Conservation (phyloP, 176 grass and related monocot genomes). For the Chrysopogon serrulatus region DNA sequence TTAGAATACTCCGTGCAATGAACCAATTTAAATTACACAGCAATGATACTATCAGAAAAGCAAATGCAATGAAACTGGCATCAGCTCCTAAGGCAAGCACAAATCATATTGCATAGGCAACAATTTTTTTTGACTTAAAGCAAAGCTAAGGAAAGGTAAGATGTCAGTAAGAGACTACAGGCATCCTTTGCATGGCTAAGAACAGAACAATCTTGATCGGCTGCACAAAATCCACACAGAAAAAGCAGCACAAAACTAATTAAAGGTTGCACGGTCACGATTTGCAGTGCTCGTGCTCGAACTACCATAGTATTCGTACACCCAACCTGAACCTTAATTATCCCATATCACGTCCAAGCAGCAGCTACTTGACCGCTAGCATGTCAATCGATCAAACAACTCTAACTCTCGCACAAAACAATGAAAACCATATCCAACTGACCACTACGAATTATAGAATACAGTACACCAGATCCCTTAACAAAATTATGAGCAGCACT, state of each 20-base stretch:
- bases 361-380: not conserved
- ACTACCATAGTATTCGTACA: not conserved
- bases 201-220: not conserved
- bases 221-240: not conserved
- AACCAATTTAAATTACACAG: not conserved
- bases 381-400: not conserved
- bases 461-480: not conserved
- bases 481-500: not conserved
- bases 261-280: no score
- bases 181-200: not conserved
- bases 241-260: not conserved
- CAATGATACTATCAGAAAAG: not conserved
- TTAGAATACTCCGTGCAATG: not conserved
- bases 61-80: not conserved
- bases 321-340: not conserved
- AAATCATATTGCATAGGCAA: not conserved
- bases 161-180: not conserved
- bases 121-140: not conserved
- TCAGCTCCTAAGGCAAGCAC: not conserved
- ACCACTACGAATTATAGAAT: not conserved
- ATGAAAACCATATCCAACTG: not conserved
- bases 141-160: not conserved
- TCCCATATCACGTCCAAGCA: not conserved
- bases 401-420: not conserved
- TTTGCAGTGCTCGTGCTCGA: not conserved